Percentiles rank a stretch among this genome's conserved stretches.
These are phyloP conservation scores for Pseudofabraea citricarpa DNA, from an alignment of 2,329 filamentous ascomycete genomes.

Conservation along the genomic window DNA sequence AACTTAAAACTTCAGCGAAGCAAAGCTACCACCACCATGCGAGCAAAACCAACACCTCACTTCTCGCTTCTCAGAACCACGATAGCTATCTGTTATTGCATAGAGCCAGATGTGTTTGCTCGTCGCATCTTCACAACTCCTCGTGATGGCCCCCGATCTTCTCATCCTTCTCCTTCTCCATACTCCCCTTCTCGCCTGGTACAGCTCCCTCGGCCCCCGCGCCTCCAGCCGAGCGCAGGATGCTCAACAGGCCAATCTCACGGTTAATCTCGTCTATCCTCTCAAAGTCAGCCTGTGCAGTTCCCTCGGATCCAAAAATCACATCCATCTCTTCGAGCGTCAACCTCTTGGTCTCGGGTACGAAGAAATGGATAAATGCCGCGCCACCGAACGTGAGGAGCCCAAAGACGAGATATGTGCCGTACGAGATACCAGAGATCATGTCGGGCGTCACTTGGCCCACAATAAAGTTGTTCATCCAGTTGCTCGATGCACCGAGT, in stretches of 20 bases:
- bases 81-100: too few species aligned
- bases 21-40: too few species aligned
- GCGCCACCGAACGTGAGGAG: constrained; percentile 56
- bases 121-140: too few species aligned
- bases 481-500: constrained; percentile 59
- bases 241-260: not conserved
- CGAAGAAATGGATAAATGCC: constrained; percentile 39
- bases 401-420: constrained; percentile 62
- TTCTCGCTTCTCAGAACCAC: too few species aligned
- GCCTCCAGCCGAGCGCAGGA: too few species aligned
- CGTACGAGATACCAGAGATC: not conserved
- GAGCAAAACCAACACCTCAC: too few species aligned
- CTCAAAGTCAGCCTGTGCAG: not conserved
- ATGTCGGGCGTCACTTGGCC: constrained; percentile 11
- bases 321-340: constrained; percentile 52
- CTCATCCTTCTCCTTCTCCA: too few species aligned
- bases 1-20: too few species aligned
- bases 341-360: constrained; percentile 44
- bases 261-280: not conserved
- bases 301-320: constrained; percentile 49
- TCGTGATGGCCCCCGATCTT: too few species aligned
- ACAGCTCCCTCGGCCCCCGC: too few species aligned
- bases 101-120: too few species aligned
- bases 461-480: constrained; percentile 43
- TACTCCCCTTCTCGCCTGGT: too few species aligned